These are phyloP conservation scores for Coprinellus micaceus DNA, from an alignment of 768 basidiomycete species.

Conservation along the genomic window DNA sequence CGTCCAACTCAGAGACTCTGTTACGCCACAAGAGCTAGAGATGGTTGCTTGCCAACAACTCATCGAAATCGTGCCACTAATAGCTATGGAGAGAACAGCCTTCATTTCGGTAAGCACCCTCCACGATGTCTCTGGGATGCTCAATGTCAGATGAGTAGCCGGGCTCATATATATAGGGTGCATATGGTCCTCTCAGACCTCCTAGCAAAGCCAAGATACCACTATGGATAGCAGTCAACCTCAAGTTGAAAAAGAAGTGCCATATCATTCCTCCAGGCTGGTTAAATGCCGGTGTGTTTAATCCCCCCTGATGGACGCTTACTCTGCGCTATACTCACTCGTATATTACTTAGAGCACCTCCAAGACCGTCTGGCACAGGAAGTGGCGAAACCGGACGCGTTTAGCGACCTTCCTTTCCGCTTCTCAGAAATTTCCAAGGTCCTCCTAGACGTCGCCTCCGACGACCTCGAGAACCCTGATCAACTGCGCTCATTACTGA, in stretches of 20 bases:
- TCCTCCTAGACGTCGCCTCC: slow-evolving; percentile 87
- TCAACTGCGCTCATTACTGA: slow-evolving; percentile 77
- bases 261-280: slow-evolving; percentile 88
- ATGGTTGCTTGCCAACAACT: slow-evolving; percentile 72
- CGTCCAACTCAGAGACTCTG: slow-evolving; percentile 47
- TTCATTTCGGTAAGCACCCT: slow-evolving; percentile 72
- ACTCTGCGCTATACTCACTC: not conserved
- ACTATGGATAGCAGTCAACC: slow-evolving; percentile 91
- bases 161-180: too few relatives aligned
- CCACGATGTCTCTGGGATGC: not conserved
- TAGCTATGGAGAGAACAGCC: slow-evolving; percentile 87
- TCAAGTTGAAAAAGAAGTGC: slow-evolving; percentile 94
- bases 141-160: too few relatives aligned
- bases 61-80: slow-evolving; percentile 83
- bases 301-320: not conserved
- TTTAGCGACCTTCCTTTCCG: slow-evolving; percentile 85
- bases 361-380: slow-evolving; percentile 67
- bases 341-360: slow-evolving; percentile 61
- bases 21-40: slow-evolving; percentile 14
- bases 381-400: slow-evolving; percentile 59
- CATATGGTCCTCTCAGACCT: slow-evolving; percentile 89
- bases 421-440: slow-evolving; percentile 86
- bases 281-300: slow-evolving; percentile 72
- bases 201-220: slow-evolving; percentile 85
- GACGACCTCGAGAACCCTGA: slow-evolving; percentile 88